A percentile compares a stretch with the other conserved stretches of the same genome.
These are phyloP conservation scores for Eutrema japonicum DNA, from an alignment of 345 rosid genomes.

Conservation along the genomic window DNA sequence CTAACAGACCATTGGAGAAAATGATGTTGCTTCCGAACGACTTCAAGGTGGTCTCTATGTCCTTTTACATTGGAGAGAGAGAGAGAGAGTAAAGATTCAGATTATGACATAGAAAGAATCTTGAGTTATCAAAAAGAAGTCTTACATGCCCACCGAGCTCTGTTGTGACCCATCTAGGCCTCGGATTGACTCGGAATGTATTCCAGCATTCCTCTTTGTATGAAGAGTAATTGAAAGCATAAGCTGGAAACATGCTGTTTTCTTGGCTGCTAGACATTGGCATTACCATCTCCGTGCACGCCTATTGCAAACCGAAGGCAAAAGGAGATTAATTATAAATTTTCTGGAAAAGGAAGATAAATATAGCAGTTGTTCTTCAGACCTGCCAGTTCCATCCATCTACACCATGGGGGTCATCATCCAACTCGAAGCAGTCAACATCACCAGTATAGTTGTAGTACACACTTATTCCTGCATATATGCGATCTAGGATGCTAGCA, in stretches of 20 bases:
- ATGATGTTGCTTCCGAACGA: conserved; percentile 88
- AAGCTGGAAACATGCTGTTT: conserved; percentile 71
- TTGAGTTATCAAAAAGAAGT: conserved; percentile 20
- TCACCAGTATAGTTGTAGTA: conserved; percentile 85
- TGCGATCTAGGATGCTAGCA: conserved; percentile 64
- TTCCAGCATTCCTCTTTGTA: conserved; percentile 69
- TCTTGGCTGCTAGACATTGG: conserved; percentile 75
- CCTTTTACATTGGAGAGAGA: conserved; percentile 50
- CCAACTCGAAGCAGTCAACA: conserved; percentile 76
- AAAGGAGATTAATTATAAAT: not conserved
- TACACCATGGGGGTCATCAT: conserved; percentile 95
- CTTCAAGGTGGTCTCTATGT: conserved; percentile 65
- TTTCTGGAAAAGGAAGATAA: conserved; percentile 7
- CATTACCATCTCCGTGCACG: conserved; percentile 96
- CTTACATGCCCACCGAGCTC: conserved; percentile 92
- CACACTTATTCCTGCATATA: conserved; percentile 70
- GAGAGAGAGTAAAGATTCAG: conserved; percentile 27
- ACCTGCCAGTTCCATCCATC: conserved; percentile 99
- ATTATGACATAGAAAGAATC: not conserved
- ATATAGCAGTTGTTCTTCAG: conserved; percentile 3
- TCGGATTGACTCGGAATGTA: conserved; percentile 64
- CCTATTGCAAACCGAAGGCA: conserved; percentile 48
- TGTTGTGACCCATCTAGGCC: conserved; percentile 83
- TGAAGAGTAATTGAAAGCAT: conserved; percentile 65
- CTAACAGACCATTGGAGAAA: conserved; percentile 88